Conservation (phyloP, 2,329 filamentous ascomycete species). For the Alternaria gaisen region DNA sequence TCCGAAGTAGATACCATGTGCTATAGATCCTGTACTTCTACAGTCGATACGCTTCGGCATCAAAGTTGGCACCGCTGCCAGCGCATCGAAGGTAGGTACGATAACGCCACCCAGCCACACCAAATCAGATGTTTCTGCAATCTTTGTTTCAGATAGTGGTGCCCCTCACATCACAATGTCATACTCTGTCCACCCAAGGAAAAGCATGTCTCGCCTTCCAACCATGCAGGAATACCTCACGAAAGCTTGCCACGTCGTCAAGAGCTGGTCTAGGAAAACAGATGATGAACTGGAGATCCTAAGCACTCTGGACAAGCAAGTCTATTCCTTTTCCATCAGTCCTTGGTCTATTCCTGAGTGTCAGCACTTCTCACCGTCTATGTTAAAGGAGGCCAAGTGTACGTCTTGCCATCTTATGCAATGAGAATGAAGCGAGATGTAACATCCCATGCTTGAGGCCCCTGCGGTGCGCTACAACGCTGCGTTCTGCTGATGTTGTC, state of each 20-base stretch:
- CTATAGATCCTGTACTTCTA: background rate
- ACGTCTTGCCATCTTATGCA: no score
- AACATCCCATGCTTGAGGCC: no score
- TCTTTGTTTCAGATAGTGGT: background rate
- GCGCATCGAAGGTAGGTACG: background rate
- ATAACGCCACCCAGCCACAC: background rate
- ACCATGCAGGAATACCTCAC: background rate
- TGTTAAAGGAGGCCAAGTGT: no score
- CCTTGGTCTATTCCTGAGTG: no score
- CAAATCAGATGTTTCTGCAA: background rate
- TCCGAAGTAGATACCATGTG: background rate
- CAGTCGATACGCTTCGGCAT: background rate
- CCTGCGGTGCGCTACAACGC: no score
- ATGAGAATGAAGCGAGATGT: no score
- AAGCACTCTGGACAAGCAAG: background rate
- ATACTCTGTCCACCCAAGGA: background rate
- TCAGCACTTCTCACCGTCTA: no score
- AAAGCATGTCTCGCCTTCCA: background rate
- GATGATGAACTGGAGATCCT: background rate
- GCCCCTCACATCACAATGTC: background rate
- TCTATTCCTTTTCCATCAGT: background rate
- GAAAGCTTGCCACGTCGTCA: background rate
- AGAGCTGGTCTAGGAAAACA: background rate
- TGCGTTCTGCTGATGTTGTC: no score
- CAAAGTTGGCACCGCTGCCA: background rate